phyloP scores from a whole-genome alignment of 192 early-diverging fungal genomes.

The Dimargaris xerosporica region DNA sequence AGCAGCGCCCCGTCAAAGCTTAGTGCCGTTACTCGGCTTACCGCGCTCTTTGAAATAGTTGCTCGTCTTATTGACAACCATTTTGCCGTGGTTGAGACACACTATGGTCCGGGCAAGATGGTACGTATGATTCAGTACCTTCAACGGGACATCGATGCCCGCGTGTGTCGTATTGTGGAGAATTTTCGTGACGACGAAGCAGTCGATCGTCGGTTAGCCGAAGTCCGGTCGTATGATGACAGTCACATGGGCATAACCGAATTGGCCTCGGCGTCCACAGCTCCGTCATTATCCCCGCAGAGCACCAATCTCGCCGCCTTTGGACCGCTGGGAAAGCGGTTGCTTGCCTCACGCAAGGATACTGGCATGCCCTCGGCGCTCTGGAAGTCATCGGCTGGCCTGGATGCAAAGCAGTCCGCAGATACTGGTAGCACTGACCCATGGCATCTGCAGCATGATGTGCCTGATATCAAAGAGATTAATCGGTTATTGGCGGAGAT shows the following conservation, averaged over 20 bases:
- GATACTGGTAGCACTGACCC: too few relatives aligned
- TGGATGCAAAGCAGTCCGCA: too few relatives aligned
- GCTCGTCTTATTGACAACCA: conserved; percentile 81
- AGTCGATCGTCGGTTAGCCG: conserved; percentile 24
- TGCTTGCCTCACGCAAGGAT: too few relatives aligned
- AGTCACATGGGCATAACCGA: too few relatives aligned
- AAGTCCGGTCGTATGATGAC: too few relatives aligned
- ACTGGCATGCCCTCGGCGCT: too few relatives aligned
- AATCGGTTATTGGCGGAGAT: conserved; percentile 68
- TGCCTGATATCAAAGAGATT: conserved; percentile 62
- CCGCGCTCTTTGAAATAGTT: conserved; percentile 74
- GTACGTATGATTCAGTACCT: conserved; percentile 72
- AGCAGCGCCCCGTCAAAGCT: background rate
- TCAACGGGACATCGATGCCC: conserved; percentile 76
- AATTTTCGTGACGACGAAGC: conserved; percentile 63
- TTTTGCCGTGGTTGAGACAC: conserved; percentile 61
- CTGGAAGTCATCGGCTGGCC: too few relatives aligned
- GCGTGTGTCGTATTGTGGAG: conserved; percentile 59
- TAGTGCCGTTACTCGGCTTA: conserved; percentile 56
- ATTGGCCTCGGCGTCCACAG: too few relatives aligned
- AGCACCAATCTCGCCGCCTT: too few relatives aligned
- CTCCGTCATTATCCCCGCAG: too few relatives aligned
- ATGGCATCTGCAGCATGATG: too few relatives aligned
- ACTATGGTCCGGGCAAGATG: conserved; percentile 82
- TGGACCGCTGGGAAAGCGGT: too few relatives aligned